Base-by-base conservation (phyloP, 805 yeast genomes). In the Scheffersomyces coipomensis region DNA sequence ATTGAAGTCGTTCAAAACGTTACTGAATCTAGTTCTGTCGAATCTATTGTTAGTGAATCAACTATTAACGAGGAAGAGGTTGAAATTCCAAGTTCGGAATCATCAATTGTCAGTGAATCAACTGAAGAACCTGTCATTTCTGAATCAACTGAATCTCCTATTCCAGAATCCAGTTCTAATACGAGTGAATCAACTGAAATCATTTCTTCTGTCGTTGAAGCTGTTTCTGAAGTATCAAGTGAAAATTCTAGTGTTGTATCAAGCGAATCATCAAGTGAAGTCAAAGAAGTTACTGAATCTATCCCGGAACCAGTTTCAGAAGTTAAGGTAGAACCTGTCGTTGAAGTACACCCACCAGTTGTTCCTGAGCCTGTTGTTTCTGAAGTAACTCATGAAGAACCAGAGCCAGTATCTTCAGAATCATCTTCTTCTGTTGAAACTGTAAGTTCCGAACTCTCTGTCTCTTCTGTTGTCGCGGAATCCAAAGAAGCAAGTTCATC, bases 301-400 rank as follows among this genome's bases (percentile, higher is more conserved):
- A 32, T 38, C 27, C 13, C n/a, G 5, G 41, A 23, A n/a, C 27
- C 23, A 30, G 35, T 22, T 29, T 29, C 26, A 18, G 47, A 43
- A 22, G 5, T 32, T 13, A 35, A 15, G 15, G 35, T 19, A 19
- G 34, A 29, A 23, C 5, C 21, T 27, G 29, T n/a, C 13, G 34
- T 4, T 16, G 37, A 21, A n/a, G 24, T 4, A n/a, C 24, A 30
- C 7, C 23, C 19, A 23, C 13, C 17, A 17, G 1, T 12, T 9
- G 19, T 4, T 11, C 15, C 16, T n/a, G 15, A 18, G 19, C n/a
- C 37, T 25, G 19, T 17, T 15, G 35, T 9, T 21, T 21, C 23
- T 21, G 23, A 21, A 21, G 9, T 9, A 7, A 21, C 23, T 7
- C 23, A 21, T 7, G 9, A 21, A 30, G 23, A 27, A 25, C 32